Percentiles rank a stretch among this genome's conserved stretches.
phyloP scores from a whole-genome alignment of 495 filamentous ascomycete genomes.

The Aspergillus incahuasiensis region DNA sequence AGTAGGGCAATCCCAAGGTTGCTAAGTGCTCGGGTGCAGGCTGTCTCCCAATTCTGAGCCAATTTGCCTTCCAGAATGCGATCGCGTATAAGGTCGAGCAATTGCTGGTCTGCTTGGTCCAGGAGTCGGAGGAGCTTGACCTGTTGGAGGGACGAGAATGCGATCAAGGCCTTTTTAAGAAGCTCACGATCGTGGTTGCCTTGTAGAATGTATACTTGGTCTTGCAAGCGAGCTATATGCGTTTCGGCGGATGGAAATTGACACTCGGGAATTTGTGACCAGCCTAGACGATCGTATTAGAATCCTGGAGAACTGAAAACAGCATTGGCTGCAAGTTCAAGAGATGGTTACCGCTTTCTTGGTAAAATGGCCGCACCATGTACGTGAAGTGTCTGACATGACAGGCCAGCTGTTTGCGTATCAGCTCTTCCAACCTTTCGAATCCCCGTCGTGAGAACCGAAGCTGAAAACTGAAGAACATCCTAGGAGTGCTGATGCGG shows the following conservation, averaged over 20 bases:
- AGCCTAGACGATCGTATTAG: constrained; percentile 32
- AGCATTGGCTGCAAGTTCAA: constrained; percentile 18
- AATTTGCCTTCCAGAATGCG: constrained; percentile 25
- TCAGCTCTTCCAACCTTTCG: constrained; percentile 45
- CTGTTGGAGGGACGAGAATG: constrained; percentile 58
- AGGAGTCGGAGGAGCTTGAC: constrained; percentile 62
- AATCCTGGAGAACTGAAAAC: neutral
- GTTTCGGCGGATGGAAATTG: constrained; percentile 22
- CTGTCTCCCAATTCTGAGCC: constrained; percentile 56
- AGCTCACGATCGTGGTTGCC: constrained; percentile 23
- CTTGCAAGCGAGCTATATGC: constrained; percentile 29
- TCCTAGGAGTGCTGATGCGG: constrained; percentile 55
- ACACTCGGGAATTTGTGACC: constrained; percentile 24
- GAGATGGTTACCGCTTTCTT: constrained; percentile 40
- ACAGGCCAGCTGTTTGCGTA: constrained; percentile 51
- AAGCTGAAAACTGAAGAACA: constrained; percentile 55
- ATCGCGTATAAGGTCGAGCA: constrained; percentile 40
- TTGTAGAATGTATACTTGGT: constrained; percentile 29
- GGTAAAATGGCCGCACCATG: constrained; percentile 66
- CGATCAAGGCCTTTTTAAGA: constrained; percentile 51
- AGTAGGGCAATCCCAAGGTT: constrained; percentile 55
- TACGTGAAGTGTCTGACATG: constrained; percentile 68
- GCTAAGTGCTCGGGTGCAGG: constrained; percentile 57
- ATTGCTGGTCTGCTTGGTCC: constrained; percentile 51
- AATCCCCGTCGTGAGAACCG: constrained; percentile 59